A percentile compares a stretch with the other conserved stretches of the same genome.
phyloP scores from a whole-genome alignment of 2,329 filamentous ascomycete species.

The Talaromyces sp. region DNA sequence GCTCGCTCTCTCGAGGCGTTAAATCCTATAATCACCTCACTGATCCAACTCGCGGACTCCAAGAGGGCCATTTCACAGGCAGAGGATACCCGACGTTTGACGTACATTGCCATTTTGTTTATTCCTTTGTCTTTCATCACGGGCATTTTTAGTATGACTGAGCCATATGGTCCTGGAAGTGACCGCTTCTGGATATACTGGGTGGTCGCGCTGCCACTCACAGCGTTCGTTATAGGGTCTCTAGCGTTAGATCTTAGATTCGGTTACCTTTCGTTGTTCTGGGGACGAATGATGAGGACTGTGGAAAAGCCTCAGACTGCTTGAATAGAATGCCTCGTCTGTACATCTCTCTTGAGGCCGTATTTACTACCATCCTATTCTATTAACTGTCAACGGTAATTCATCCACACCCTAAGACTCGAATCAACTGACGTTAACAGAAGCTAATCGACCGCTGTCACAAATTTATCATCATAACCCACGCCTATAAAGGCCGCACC shows the following conservation, averaged over 20 bases:
- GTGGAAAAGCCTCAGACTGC: too few relatives aligned
- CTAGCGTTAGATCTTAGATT: background rate
- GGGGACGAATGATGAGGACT: background rate
- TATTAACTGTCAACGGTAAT: constrained; percentile 83
- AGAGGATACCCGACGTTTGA: constrained; percentile 3
- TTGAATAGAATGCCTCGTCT: too few relatives aligned
- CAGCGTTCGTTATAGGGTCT: background rate
- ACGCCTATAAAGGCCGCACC: constrained; percentile 85
- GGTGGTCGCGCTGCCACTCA: background rate
- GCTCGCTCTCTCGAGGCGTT: background rate
- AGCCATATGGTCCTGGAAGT: background rate
- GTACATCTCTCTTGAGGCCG: too few relatives aligned
- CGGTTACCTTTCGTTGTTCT: background rate
- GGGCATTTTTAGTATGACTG: constrained; percentile 5
- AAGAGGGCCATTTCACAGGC: constrained; percentile 4
- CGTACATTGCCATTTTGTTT: constrained; percentile 6
- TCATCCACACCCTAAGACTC: background rate
- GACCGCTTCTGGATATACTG: constrained; percentile 10
- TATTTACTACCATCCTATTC: constrained; percentile 36
- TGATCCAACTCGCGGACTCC: background rate
- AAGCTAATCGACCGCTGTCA: constrained; percentile 97
- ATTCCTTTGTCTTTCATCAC: background rate
- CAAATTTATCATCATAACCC: constrained; percentile 96
- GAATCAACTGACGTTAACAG: constrained; percentile 32
- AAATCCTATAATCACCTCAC: background rate